Evolutionary conservation across 139 green algal genomes (phyloP).

Genomic region (Chlorella vulgaris): DNA sequence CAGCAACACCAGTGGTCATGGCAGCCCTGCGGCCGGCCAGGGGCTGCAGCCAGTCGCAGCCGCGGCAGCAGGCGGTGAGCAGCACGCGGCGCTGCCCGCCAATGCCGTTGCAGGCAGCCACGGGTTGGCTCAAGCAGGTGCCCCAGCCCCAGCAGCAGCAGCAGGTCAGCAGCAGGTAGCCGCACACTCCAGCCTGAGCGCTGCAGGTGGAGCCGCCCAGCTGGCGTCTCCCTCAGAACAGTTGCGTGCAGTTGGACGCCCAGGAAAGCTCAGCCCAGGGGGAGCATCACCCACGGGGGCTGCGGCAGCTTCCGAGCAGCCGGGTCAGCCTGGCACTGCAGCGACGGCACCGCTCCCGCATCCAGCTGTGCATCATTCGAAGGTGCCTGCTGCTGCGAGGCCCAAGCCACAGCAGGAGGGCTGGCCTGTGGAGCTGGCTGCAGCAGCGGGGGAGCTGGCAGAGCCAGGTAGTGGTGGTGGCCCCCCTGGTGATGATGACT

Average conservation of each 20-base stretch:
- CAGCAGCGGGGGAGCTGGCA: background rate
- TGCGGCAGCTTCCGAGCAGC: too few relatives aligned
- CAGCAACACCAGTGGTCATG: background rate
- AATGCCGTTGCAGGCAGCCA: background rate
- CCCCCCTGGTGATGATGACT: background rate
- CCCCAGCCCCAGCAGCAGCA: background rate
- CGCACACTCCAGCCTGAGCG: background rate
- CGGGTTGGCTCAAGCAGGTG: background rate
- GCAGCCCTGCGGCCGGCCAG: background rate
- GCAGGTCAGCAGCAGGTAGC: background rate
- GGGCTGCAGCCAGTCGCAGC: background rate
- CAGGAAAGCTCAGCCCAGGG: background rate
- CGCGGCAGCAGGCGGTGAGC: conserved; percentile 59
- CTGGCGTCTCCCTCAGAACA: background rate
- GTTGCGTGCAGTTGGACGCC: background rate
- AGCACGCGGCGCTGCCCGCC: conserved; percentile 54
- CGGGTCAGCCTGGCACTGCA: too few relatives aligned
- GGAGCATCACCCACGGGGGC: too few relatives aligned
- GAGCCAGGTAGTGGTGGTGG: background rate
- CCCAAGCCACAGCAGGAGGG: background rate
- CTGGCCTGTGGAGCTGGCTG: background rate
- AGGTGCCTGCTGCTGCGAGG: background rate
- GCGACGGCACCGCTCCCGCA: too few relatives aligned
- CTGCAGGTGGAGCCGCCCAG: background rate
- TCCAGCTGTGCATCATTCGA: too few relatives aligned